These are phyloP conservation scores for Quercus parvula DNA, from an alignment of 306 rosid genomes.

Conservation along the genomic window DNA sequence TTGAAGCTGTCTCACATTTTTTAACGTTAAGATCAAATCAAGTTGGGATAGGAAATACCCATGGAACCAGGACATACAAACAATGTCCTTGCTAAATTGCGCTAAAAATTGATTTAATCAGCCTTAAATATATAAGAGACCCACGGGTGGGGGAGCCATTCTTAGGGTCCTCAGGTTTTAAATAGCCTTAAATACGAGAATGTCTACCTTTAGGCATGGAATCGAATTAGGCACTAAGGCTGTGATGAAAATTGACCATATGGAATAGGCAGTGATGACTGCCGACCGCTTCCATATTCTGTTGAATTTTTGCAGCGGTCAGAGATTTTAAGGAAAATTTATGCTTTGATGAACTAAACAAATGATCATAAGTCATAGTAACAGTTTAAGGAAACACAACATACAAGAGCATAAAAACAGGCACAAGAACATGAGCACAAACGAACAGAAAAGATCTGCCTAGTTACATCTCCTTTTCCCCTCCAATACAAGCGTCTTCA, in stretches of 20 bases:
- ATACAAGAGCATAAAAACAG: slow-evolving; percentile 37
- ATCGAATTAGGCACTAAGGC: too few species aligned
- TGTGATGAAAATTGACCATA: too few species aligned
- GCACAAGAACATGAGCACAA: slow-evolving; percentile 31
- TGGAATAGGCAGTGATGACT: not conserved
- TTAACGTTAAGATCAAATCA: too few species aligned
- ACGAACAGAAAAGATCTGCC: slow-evolving; percentile 53
- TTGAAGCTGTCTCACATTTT: too few species aligned
- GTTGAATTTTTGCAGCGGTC: not conserved
- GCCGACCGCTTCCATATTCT: not conserved
- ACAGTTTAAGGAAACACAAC: slow-evolving; percentile 38
- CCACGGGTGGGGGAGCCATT: not conserved
- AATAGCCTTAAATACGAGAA: too few species aligned
- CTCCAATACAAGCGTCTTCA: slow-evolving; percentile 6
- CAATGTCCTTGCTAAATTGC: too few species aligned
- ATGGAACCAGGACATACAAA: too few species aligned
- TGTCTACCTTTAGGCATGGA: too few species aligned
- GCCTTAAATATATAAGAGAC: too few species aligned
- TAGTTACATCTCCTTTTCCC: slow-evolving; percentile 43
- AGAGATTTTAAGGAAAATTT: not conserved
- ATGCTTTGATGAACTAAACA: slow-evolving; percentile 39
- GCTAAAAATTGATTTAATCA: too few species aligned
- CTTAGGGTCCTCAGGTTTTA: not conserved
- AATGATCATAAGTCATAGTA: slow-evolving; percentile 44
- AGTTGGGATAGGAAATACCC: too few species aligned